Evolutionary conservation across 192 early-diverging fungal genomes (phyloP).

Genomic region (Gamsiella multidivaricata): DNA sequence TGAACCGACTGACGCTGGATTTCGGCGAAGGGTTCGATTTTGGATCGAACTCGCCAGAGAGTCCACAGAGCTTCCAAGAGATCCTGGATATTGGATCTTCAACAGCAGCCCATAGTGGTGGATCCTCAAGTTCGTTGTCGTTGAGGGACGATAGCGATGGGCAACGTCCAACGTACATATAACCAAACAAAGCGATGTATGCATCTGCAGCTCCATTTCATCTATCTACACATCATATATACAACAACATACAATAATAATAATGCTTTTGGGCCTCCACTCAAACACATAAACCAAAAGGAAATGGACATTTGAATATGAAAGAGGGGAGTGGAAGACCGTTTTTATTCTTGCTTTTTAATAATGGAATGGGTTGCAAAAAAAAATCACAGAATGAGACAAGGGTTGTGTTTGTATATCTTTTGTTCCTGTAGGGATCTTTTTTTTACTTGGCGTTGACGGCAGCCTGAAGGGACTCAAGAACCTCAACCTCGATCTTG

Average conservation of each 20-base stretch:
- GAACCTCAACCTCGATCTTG: slow-evolving; percentile 88
- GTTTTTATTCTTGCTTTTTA: neutral
- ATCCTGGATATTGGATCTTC: slow-evolving; percentile 47
- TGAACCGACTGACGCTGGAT: slow-evolving; percentile 46
- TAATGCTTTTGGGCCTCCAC: neutral
- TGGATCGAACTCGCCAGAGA: slow-evolving; percentile 38
- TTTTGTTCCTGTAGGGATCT: neutral
- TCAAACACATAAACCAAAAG: too few relatives aligned
- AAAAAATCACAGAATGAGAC: too few relatives aligned
- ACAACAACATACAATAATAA: neutral
- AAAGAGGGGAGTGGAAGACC: neutral
- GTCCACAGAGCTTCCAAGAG: slow-evolving; percentile 48
- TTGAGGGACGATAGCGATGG: slow-evolving; percentile 30
- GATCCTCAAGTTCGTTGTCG: slow-evolving; percentile 37
- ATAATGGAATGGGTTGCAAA: neutral
- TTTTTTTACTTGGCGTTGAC: slow-evolving; percentile 57
- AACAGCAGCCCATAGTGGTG: slow-evolving; percentile 19
- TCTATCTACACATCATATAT: neutral
- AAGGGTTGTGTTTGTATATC: too few relatives aligned
- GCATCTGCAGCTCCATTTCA: too few relatives aligned
- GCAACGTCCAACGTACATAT: slow-evolving; percentile 21
- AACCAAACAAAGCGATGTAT: neutral
- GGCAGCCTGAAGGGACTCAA: slow-evolving; percentile 86
- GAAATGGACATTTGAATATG: neutral
- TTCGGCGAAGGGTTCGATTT: slow-evolving; percentile 46